Conservation (phyloP, 176 grass and related monocot species). For the Oryza punctata region DNA sequence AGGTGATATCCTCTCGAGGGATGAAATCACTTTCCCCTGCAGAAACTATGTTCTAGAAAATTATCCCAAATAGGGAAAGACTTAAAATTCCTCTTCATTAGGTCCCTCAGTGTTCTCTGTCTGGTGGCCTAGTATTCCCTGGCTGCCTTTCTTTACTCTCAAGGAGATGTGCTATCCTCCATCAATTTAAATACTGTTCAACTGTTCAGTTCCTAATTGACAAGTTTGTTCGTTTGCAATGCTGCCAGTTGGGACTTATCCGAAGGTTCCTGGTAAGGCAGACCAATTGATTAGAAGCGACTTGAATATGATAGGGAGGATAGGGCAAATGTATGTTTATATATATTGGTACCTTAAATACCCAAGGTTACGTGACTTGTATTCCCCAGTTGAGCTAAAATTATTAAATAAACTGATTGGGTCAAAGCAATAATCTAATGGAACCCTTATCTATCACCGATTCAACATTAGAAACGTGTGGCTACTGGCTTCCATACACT, state of each 20-base stretch:
- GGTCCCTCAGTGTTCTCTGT: neutral
- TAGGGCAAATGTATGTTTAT: neutral
- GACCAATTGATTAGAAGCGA: neutral
- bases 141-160: neutral
- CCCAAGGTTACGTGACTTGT: neutral
- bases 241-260: constrained; percentile 41
- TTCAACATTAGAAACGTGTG: constrained; percentile 33
- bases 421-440: constrained; percentile 39
- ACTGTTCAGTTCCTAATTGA: constrained; percentile 18
- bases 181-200: constrained; percentile 26
- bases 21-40: no score
- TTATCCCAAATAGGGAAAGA: neutral
- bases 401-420: constrained; percentile 1
- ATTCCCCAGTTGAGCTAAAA: constrained; percentile 19
- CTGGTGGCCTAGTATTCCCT: neutral
- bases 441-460: constrained; percentile 5
- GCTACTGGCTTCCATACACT: constrained; percentile 10
- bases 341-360: neutral
- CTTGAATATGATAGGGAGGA: neutral
- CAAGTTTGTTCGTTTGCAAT: constrained; percentile 38
- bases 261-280: constrained; percentile 13
- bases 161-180: neutral
- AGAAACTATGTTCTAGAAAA: constrained; percentile 1
- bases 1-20: no score
- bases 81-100: neutral